Evolutionary conservation across 2,329 filamentous ascomycete species (phyloP), one percentile per base, ranked within the genome.

Genomic region (Hypoxylon sp.): DNA sequence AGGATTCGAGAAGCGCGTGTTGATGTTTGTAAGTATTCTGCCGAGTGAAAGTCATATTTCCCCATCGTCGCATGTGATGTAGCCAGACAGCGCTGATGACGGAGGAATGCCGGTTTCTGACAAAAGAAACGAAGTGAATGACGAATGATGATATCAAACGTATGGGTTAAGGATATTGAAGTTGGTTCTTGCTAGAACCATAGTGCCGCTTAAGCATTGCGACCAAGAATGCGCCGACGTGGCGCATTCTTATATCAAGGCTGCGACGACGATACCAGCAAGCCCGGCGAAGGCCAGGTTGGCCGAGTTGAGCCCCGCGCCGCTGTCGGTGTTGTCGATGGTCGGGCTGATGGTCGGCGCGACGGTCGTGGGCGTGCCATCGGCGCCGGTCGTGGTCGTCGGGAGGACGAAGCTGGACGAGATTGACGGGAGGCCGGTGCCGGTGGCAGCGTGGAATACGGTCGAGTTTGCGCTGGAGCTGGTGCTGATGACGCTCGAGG

Each of bases 201-300:
- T 43, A 46, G 49, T 48, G 48, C 43, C 55, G 33, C 31, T 26
- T 18, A 33, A 47, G 47, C n/a, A n/a, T n/a, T n/a, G n/a, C 51
- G 29, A 29, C 41, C 60, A 52, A 53, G 53, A n/a, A 48, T 48
- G 55, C 50, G 35, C 62, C 24, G 24, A 35, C 17, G 26, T 21
- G 51, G 58, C 49, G 51, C 59, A 48, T 40, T 23, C 53, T 77
- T 83, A 86, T 69, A 86, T 72, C 55, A 86, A 62, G n/a, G 77
- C 80, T 13, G 78, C 78, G 42, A 76, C 76, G n/a, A 81, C 68
- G 64, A 83, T 77, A 49, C 81, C 82, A 38, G 78, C 78, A 41
- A 83, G 67, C 48, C 79, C 82, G n/a, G 78, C 80, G 33, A 82
- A 65, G 27, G 78, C 79, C 10, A 83, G 67, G 41, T 77, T 75